Conservation (phyloP, 192 early-diverging fungal genomes). For the Podila minutissima region DNA sequence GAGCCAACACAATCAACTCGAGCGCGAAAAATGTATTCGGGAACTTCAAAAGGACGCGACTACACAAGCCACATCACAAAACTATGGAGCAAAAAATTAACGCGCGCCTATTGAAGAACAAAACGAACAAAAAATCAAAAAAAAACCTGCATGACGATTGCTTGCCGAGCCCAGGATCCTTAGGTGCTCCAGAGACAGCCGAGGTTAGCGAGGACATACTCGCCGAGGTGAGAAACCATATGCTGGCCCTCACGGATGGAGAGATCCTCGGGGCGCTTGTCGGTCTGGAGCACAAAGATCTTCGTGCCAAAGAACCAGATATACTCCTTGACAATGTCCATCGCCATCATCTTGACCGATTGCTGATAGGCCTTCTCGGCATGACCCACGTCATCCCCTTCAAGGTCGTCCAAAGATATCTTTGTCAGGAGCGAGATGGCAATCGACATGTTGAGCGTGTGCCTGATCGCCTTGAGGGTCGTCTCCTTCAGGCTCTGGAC, state of each 20-base stretch:
- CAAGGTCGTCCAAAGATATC: neutral
- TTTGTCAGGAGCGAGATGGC: conserved; percentile 36
- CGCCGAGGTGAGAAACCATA: conserved; percentile 9
- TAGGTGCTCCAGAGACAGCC: neutral
- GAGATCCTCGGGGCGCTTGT: neutral
- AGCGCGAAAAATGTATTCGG: too few species aligned
- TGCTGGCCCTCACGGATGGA: conserved; percentile 5
- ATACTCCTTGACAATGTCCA: conserved; percentile 31
- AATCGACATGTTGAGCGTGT: conserved; percentile 28
- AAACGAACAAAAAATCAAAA: too few species aligned
- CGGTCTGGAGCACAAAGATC: neutral
- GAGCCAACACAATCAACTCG: too few species aligned
- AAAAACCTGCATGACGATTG: too few species aligned
- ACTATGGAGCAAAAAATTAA: too few species aligned
- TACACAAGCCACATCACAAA: too few species aligned
- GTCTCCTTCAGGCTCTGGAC: conserved; percentile 7
- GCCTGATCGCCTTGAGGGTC: conserved; percentile 25
- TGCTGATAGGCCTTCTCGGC: neutral
- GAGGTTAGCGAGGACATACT: neutral
- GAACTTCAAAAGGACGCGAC: too few species aligned
- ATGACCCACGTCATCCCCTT: neutral
- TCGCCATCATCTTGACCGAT: neutral
- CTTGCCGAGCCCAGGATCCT: too few species aligned
- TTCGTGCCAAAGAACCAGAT: conserved; percentile 23
- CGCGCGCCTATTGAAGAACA: too few species aligned